Evolutionary conservation across 495 filamentous ascomycete species (phyloP).

Genomic region (Aspergillus homomorphus): DNA sequence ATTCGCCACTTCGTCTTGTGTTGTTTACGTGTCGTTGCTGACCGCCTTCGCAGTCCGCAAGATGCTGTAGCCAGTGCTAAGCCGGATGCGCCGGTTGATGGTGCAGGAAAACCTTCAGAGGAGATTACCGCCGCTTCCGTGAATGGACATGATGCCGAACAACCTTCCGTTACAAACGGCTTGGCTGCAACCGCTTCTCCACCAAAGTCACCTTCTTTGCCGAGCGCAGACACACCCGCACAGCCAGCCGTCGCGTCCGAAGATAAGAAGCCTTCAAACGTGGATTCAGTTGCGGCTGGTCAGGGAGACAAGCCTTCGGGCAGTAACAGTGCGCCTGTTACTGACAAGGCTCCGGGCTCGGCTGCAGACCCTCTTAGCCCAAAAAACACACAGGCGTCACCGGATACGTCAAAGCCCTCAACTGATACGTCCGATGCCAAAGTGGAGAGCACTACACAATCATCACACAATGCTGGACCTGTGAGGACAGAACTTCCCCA

Average conservation of each 20-base stretch:
- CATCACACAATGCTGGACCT: slow-evolving; percentile 10
- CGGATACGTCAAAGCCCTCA: slow-evolving; percentile 11
- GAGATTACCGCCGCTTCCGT: slow-evolving; percentile 18
- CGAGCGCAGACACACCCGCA: slow-evolving; percentile 12
- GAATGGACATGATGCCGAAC: slow-evolving; percentile 32
- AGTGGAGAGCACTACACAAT: slow-evolving; percentile 9
- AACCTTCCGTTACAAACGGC: slow-evolving; percentile 30
- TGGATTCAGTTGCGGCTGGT: slow-evolving; percentile 14
- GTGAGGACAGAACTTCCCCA: slow-evolving; percentile 37
- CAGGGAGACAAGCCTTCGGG: slow-evolving; percentile 10
- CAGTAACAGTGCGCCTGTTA: slow-evolving; percentile 8
- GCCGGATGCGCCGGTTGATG: slow-evolving; percentile 15
- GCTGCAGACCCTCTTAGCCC: slow-evolving; percentile 13
- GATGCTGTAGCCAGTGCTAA: slow-evolving; percentile 23
- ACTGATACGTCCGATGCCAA: slow-evolving; percentile 10
- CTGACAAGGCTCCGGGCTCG: slow-evolving; percentile 8
- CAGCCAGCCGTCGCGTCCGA: slow-evolving; percentile 17
- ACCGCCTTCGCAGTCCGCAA: slow-evolving; percentile 18
- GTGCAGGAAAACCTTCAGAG: slow-evolving; percentile 12
- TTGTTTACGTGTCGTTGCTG: slow-evolving; percentile 12
- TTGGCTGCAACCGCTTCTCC: slow-evolving; percentile 29
- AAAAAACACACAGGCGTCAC: slow-evolving; percentile 20
- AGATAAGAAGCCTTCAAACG: slow-evolving; percentile 15
- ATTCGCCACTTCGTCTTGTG: slow-evolving; percentile 1
- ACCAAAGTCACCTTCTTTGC: slow-evolving; percentile 32